A percentile compares a stretch with the other conserved stretches of the same genome.
Evolutionary conservation across 2,329 filamentous ascomycete genomes (phyloP).

Genomic region (Colletotrichum tamarilloi): DNA sequence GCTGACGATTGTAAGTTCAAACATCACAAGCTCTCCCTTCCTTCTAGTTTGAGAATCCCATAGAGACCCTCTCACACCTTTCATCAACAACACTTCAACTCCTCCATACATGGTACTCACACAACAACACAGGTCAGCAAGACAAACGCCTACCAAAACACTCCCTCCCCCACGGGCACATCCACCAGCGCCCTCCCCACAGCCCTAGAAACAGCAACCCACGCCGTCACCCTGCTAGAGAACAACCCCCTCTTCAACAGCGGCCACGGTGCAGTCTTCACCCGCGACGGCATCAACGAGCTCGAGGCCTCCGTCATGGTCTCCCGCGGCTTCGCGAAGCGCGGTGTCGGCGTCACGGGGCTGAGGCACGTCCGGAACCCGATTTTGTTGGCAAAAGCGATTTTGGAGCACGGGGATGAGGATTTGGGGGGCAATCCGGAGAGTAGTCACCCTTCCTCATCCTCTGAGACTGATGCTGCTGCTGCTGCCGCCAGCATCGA

Average conservation of each 20-base stretch:
- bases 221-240: constrained; percentile 81
- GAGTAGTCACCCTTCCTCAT: constrained; percentile 40
- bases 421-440: constrained; percentile 60
- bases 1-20: constrained; percentile 65
- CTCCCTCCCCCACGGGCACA: constrained; percentile 32
- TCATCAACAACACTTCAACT: background rate
- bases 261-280: constrained; percentile 87
- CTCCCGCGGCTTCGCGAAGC: constrained; percentile 76
- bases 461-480: background rate
- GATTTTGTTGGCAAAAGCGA: constrained; percentile 76
- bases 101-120: background rate
- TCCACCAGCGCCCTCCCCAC: constrained; percentile 50
- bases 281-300: constrained; percentile 83
- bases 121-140: constrained; percentile 54
- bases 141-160: constrained; percentile 59
- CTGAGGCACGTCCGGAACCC: constrained; percentile 82
- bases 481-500: constrained; percentile 42
- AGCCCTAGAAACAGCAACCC: constrained; percentile 79
- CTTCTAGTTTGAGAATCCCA: background rate
- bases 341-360: constrained; percentile 81
- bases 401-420: constrained; percentile 75
- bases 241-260: constrained; percentile 87
- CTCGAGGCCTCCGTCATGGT: constrained; percentile 92
- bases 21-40: too few species aligned
- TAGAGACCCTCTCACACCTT: background rate